phyloP scores from a whole-genome alignment of 1,139 yeast genomes.

The Protomyces lactucae-debilis region DNA sequence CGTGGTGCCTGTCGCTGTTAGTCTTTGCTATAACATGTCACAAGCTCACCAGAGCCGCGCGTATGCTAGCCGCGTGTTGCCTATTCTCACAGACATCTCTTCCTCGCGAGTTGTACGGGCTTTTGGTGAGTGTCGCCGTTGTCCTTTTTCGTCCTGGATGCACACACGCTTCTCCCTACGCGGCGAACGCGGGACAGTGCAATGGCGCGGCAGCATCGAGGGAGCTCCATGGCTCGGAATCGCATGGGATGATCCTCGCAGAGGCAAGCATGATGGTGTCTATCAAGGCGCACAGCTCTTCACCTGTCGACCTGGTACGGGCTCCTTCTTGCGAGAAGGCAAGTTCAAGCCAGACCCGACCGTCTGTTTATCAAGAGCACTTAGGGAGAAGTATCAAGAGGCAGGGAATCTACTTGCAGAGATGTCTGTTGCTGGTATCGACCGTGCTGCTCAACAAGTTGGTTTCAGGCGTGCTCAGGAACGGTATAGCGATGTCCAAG shows the following conservation, averaged over 20 bases:
- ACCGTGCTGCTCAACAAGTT: constrained; percentile 7
- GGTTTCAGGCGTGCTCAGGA: constrained; percentile 14
- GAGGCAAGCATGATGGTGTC: constrained; percentile 59
- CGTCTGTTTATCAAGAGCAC: not conserved
- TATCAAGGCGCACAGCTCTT: constrained; percentile 49
- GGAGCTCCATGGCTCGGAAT: constrained; percentile 65
- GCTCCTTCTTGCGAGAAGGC: constrained; percentile 13
- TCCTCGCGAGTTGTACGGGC: not conserved
- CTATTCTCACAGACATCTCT: constrained; percentile 24
- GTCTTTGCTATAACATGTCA: not conserved
- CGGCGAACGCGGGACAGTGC: constrained; percentile 57
- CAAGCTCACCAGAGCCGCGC: constrained; percentile 13
- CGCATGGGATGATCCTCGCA: constrained; percentile 70
- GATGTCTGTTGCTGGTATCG: not conserved
- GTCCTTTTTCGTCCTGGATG: not conserved
- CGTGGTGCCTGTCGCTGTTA: constrained; percentile 67
- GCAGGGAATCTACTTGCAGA: not conserved
- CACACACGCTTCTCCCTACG: constrained; percentile 41
- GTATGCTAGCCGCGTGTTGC: constrained; percentile 16
- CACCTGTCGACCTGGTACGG: constrained; percentile 32
- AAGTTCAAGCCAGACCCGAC: constrained; percentile 5
- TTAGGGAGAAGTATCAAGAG: constrained; percentile 6
- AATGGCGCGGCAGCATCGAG: constrained; percentile 52
- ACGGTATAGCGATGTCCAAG: not conserved
- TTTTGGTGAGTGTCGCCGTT: not conserved